Conservation (phyloP, 176 grass and related monocot species). For the Triticum urartu region DNA sequence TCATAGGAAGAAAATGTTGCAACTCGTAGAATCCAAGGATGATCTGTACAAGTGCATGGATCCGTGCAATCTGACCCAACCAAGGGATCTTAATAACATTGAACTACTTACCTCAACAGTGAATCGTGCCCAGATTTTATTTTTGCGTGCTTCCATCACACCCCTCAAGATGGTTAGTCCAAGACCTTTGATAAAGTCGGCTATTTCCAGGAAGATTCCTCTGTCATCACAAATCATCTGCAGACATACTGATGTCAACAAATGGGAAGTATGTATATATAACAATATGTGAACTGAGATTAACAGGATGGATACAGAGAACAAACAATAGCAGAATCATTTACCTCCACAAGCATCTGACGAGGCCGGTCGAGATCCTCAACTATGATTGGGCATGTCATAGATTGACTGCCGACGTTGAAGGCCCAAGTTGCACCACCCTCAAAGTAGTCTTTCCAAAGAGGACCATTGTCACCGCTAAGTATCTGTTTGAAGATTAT, state of each 20-base stretch:
- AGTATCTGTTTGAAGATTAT: conserved; percentile 50
- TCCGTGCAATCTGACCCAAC: background rate
- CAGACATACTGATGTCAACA: conserved; percentile 9
- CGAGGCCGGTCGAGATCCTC: conserved; percentile 79
- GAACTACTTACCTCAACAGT: conserved; percentile 60
- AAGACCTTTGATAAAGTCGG: conserved; percentile 76
- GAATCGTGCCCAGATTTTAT: conserved; percentile 84
- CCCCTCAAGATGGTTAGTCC: conserved; percentile 87
- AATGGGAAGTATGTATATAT: conserved; percentile 5
- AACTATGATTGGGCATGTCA: conserved; percentile 75
- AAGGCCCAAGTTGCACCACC: conserved; percentile 90
- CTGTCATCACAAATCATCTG: conserved; percentile 87
- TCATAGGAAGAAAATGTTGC: background rate
- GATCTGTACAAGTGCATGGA: conserved; percentile 4
- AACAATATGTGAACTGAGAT: background rate
- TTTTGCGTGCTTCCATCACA: conserved; percentile 75
- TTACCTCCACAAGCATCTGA: conserved; percentile 87
- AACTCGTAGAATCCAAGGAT: background rate
- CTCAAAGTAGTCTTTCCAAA: conserved; percentile 74
- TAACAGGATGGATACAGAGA: background rate
- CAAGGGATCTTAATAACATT: conserved; percentile 5
- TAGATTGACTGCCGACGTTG: conserved; percentile 70
- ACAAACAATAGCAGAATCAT: conserved; percentile 15
- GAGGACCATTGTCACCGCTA: conserved; percentile 49
- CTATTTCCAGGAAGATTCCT: conserved; percentile 82